A percentile compares a stretch with the other conserved stretches of the same genome.
Evolutionary conservation across 208 protist genomes (phyloP).

Genomic region (Strigomonas oncopelti): DNA sequence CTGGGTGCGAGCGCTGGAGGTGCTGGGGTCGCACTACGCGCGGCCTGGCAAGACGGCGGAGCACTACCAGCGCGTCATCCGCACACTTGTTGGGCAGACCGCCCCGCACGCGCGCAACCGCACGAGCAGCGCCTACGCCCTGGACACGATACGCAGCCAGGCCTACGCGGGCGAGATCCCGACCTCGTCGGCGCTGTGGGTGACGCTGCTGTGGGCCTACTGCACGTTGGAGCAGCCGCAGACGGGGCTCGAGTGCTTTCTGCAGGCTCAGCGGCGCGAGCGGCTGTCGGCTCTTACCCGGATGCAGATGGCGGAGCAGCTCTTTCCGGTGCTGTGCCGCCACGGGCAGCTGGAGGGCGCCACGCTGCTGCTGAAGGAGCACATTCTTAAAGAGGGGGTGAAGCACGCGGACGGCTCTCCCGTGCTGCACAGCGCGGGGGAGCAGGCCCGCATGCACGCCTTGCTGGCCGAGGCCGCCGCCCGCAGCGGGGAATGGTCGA

Average conservation of each 20-base stretch:
- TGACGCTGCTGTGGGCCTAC: slow-evolving; percentile 78
- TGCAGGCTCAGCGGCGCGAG: slow-evolving; percentile 45
- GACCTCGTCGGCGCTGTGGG: slow-evolving; percentile 53
- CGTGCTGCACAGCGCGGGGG: slow-evolving; percentile 15
- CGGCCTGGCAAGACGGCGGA: slow-evolving; percentile 51
- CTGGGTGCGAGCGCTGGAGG: slow-evolving; percentile 78
- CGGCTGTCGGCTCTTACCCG: slow-evolving; percentile 46
- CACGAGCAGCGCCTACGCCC: slow-evolving; percentile 10
- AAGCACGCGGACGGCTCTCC: slow-evolving; percentile 6
- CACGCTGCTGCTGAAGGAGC: slow-evolving; percentile 24
- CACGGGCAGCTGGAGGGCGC: slow-evolving; percentile 42
- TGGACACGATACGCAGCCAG: slow-evolving; percentile 59
- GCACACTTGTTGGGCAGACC: slow-evolving; percentile 48
- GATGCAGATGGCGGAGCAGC: slow-evolving; percentile 58
- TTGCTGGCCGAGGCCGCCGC: slow-evolving; percentile 78
- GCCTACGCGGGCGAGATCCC: slow-evolving; percentile 71
- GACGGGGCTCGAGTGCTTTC: slow-evolving; percentile 52
- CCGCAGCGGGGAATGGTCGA: slow-evolving; percentile 43
- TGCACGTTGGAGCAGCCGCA: slow-evolving; percentile 34
- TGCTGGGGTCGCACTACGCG: slow-evolving; percentile 69
- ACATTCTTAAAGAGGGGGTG: neutral
- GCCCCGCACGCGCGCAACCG: slow-evolving; percentile 4
- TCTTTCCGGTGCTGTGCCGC: slow-evolving; percentile 58
- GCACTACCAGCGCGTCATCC: slow-evolving; percentile 74
- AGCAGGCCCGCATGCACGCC: slow-evolving; percentile 23